Evolutionary conservation across 2,329 filamentous ascomycete species (phyloP).

Genomic region (Fusarium clavum): DNA sequence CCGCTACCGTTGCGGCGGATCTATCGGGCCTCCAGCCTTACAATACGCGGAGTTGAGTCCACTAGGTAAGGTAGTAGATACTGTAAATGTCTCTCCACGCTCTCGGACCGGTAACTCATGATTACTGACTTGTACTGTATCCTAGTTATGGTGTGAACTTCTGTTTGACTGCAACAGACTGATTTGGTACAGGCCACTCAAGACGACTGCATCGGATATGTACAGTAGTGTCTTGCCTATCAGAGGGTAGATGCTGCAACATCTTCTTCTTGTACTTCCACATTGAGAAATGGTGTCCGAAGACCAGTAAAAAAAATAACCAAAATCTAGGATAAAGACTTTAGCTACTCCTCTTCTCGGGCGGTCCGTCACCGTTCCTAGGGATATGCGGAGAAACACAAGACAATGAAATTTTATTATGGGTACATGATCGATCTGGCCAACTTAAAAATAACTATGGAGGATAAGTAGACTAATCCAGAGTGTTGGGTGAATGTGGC

Average conservation of each 20-base stretch:
- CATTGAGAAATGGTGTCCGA: slow-evolving; percentile 18
- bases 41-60: background rate
- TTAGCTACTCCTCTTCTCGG: slow-evolving; percentile 8
- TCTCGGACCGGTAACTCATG: background rate
- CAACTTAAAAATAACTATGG: slow-evolving; percentile 12
- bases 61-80: background rate
- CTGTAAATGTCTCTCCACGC: background rate
- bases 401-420: slow-evolving; percentile 19
- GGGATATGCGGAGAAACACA: slow-evolving; percentile 21
- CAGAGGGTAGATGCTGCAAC: background rate
- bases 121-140: background rate
- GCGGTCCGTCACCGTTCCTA: slow-evolving; percentile 13
- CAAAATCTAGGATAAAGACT: background rate
- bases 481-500: slow-evolving; percentile 23
- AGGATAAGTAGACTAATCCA: background rate
- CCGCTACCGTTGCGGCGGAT: slow-evolving; percentile 33
- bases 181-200: background rate
- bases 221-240: background rate
- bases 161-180: background rate
- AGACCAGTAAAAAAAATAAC: background rate
- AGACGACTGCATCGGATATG: background rate
- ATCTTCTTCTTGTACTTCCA: background rate
- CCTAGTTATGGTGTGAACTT: background rate
- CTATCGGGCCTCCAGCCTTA: slow-evolving; percentile 34
- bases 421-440: slow-evolving; percentile 37